Conservation (phyloP, 257 asterid species). For the Knoxia roxburghii region DNA sequence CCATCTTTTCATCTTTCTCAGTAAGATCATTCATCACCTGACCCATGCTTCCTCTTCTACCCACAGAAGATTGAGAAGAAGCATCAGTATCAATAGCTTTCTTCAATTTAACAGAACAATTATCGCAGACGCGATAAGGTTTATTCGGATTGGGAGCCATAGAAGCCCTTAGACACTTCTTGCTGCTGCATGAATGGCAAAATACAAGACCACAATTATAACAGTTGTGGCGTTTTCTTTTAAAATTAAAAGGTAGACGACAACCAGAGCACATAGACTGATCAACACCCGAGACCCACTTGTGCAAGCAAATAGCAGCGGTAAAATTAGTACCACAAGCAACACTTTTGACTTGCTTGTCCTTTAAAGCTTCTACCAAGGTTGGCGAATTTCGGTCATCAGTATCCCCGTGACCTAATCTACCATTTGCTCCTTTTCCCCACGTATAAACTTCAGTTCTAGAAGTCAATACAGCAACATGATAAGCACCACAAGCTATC, state of each 20-base stretch:
- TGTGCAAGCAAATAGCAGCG: conserved; percentile 86
- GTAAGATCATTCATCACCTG: conserved; percentile 44
- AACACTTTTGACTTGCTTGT: conserved; percentile 86
- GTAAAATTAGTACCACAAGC: conserved; percentile 88
- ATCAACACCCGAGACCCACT: conserved; percentile 87
- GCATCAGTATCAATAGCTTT: conserved; percentile 66
- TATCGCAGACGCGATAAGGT: conserved; percentile 87
- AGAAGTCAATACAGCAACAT: conserved; percentile 82
- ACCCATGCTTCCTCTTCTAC: conserved; percentile 67
- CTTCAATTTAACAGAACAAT: conserved; percentile 66
- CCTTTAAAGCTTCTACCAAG: conserved; percentile 77
- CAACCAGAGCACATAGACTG: conserved; percentile 96
- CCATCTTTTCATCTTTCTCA: conserved; percentile 71
- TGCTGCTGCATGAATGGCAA: conserved; percentile 92
- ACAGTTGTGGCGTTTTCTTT: conserved; percentile 92
- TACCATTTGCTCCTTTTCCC: conserved; percentile 95
- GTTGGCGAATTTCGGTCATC: conserved; percentile 75
- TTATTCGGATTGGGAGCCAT: conserved; percentile 92
- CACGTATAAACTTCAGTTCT: conserved; percentile 90
- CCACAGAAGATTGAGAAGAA: conserved; percentile 60
- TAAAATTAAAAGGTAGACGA: conserved; percentile 78
- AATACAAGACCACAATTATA: conserved; percentile 89
- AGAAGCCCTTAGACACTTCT: conserved; percentile 85
- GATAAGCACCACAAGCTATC: conserved; percentile 92
- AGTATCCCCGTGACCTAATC: conserved; percentile 87